These are phyloP conservation scores for Toxicodendron radicans DNA, from an alignment of 345 rosid species.

Conservation along the genomic window DNA sequence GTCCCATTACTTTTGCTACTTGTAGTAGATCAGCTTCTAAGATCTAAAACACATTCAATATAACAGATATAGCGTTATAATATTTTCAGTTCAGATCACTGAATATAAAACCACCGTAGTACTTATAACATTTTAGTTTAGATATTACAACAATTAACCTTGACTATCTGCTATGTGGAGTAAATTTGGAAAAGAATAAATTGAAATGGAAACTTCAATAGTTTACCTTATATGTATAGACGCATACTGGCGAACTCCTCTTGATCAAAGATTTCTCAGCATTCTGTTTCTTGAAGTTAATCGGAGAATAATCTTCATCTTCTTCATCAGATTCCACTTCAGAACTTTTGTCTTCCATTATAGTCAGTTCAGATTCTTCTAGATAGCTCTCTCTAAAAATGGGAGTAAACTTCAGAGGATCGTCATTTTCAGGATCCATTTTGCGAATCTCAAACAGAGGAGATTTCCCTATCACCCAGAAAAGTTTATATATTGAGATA, in stretches of 20 bases:
- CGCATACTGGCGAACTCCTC: conserved; percentile 53
- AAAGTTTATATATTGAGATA: conserved; percentile 9
- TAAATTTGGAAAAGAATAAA: not conserved
- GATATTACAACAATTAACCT: not conserved
- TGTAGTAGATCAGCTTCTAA: conserved; percentile 82
- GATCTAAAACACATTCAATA: conserved; percentile 43
- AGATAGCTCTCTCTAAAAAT: conserved; percentile 28
- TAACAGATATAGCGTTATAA: conserved; percentile 19
- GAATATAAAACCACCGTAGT: not conserved
- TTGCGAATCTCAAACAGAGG: conserved; percentile 76
- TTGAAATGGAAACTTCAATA: conserved; percentile 9
- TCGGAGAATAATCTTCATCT: conserved; percentile 43
- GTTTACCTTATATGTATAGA: conserved; percentile 79
- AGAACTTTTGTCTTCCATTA: conserved; percentile 29
- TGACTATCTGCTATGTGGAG: not conserved
- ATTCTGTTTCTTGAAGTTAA: conserved; percentile 31
- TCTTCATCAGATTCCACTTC: conserved; percentile 57
- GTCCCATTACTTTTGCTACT: conserved; percentile 91
- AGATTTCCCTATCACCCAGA: conserved; percentile 58
- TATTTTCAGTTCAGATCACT: not conserved
- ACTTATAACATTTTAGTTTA: not conserved
- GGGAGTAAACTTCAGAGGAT: conserved; percentile 40
- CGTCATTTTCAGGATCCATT: conserved; percentile 46
- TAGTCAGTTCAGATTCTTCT: conserved; percentile 43
- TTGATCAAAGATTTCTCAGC: conserved; percentile 33